Evolutionary conservation across 768 basidiomycete genomes (phyloP).

Genomic region (Solioccasus polychromus): DNA sequence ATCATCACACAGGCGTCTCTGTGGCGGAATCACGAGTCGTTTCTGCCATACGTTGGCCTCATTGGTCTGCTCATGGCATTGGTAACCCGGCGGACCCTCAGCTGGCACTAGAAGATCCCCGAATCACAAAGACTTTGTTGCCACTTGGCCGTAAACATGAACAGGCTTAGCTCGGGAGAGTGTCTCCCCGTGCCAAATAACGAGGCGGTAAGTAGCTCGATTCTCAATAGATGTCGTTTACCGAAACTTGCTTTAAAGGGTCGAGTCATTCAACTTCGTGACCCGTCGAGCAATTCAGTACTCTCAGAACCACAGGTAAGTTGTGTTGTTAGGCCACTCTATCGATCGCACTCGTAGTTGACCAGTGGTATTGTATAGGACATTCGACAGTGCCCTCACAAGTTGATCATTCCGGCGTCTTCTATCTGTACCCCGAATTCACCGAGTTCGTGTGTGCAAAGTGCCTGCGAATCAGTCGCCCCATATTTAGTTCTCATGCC

Average conservation of each 20-base stretch:
- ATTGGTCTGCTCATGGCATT: too few species aligned
- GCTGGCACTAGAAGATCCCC: background rate
- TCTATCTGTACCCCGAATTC: background rate
- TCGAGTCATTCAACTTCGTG: constrained; percentile 1
- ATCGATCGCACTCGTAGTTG: background rate
- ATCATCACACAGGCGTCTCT: too few species aligned
- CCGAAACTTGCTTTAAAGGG: constrained; percentile 7
- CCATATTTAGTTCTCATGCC: constrained; percentile 11
- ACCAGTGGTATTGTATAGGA: constrained; percentile 9
- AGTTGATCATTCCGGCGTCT: constrained; percentile 11
- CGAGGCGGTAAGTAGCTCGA: constrained; percentile 4
- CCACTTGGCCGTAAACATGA: constrained; percentile 2
- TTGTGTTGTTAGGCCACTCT: background rate
- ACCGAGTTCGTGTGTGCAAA: constrained; percentile 4
- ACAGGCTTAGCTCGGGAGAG: background rate
- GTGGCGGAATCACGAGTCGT: background rate
- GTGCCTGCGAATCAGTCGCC: constrained; percentile 10
- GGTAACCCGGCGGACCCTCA: background rate
- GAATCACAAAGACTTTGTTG: background rate
- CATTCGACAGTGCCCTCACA: constrained; percentile 5
- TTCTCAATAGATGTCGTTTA: constrained; percentile 3
- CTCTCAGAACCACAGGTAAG: constrained; percentile 4
- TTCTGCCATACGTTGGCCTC: constrained; percentile 3
- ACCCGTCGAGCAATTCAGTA: background rate
- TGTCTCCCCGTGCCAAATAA: background rate